Percentiles rank a stretch among this genome's conserved stretches.
phyloP scores from a whole-genome alignment of 371 early-diverging fungal species.

The Mortierella sp. region DNA sequence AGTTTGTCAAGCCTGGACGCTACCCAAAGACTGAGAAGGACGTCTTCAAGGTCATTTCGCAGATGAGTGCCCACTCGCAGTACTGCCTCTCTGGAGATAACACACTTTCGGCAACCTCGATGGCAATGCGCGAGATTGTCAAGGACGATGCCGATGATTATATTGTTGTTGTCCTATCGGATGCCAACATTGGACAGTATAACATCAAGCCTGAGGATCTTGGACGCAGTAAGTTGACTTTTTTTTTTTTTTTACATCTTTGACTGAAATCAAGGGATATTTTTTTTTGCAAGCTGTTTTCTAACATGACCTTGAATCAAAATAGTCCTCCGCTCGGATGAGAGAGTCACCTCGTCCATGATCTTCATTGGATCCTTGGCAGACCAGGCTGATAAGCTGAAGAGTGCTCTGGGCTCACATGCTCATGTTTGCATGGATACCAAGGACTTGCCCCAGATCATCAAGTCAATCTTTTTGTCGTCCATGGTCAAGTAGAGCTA shows the following conservation, averaged over 20 bases:
- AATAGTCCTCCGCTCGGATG: conserved; percentile 74
- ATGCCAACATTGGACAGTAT: conserved; percentile 89
- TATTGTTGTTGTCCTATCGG: conserved; percentile 84
- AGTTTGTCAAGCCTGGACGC: conserved; percentile 76
- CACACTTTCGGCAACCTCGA: conserved; percentile 78
- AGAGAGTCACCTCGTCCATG: conserved; percentile 77
- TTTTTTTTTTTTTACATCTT: conserved; percentile 21
- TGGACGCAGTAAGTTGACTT: conserved; percentile 69
- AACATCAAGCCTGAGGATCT: conserved; percentile 83
- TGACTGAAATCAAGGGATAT: no score
- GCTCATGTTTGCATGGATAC: conserved; percentile 80
- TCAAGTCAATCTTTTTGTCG: conserved; percentile 81
- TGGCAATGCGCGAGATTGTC: conserved; percentile 78
- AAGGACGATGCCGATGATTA: conserved; percentile 86
- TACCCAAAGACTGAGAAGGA: conserved; percentile 86
- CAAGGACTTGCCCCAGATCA: conserved; percentile 85
- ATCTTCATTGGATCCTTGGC: conserved; percentile 78
- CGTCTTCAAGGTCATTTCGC: conserved; percentile 73
- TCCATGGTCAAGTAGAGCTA: conserved; percentile 72
- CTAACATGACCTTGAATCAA: conserved; percentile 7
- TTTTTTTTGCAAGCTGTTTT: conserved; percentile 22
- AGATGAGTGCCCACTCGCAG: conserved; percentile 77
- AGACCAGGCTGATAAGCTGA: conserved; percentile 76
- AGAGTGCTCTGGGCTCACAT: conserved; percentile 73
- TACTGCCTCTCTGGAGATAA: conserved; percentile 84